A percentile compares a stretch with the other conserved stretches of the same genome.
Conservation (phyloP, 768 basidiomycete species). For the Steccherinum ochraceum region DNA sequence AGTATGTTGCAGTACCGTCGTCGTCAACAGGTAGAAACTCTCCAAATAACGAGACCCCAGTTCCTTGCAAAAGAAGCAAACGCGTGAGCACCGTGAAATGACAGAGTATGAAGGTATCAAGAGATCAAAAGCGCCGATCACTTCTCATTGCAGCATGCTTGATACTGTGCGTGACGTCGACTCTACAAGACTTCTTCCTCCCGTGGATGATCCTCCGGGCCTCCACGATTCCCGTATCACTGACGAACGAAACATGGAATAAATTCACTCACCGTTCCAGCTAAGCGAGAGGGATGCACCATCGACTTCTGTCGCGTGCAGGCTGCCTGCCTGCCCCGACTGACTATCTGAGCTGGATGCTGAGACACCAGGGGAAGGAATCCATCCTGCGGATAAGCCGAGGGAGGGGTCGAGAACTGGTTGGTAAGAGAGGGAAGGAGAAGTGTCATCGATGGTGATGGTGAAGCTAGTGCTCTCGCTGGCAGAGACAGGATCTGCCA, state of each 20-base stretch:
- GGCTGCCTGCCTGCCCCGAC: slow-evolving; percentile 41
- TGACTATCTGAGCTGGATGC: slow-evolving; percentile 15
- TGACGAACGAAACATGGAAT: background rate
- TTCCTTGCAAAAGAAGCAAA: slow-evolving; percentile 36
- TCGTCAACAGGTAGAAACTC: slow-evolving; percentile 26
- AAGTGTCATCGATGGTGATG: slow-evolving; percentile 58
- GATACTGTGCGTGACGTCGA: too few species aligned
- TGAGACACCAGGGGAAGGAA: slow-evolving; percentile 43
- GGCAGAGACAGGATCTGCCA: slow-evolving; percentile 27
- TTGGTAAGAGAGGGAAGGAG: slow-evolving; percentile 54
- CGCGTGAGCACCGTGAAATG: background rate
- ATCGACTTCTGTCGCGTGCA: slow-evolving; percentile 55
- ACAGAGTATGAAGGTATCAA: too few species aligned
- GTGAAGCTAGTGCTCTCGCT: slow-evolving; percentile 17
- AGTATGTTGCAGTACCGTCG: slow-evolving; percentile 27
- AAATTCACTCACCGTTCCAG: slow-evolving; percentile 52
- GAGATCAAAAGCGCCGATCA: too few species aligned
- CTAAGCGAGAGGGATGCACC: slow-evolving; percentile 48
- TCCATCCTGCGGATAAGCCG: slow-evolving; percentile 53
- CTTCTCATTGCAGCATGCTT: too few species aligned
- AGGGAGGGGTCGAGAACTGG: slow-evolving; percentile 55
- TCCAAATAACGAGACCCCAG: slow-evolving; percentile 55
- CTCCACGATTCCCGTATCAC: too few species aligned
- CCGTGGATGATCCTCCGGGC: too few species aligned
- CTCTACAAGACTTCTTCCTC: too few species aligned